Conservation (phyloP, 352 stramenopile genomes). For the Globisporangium cystogenes region DNA sequence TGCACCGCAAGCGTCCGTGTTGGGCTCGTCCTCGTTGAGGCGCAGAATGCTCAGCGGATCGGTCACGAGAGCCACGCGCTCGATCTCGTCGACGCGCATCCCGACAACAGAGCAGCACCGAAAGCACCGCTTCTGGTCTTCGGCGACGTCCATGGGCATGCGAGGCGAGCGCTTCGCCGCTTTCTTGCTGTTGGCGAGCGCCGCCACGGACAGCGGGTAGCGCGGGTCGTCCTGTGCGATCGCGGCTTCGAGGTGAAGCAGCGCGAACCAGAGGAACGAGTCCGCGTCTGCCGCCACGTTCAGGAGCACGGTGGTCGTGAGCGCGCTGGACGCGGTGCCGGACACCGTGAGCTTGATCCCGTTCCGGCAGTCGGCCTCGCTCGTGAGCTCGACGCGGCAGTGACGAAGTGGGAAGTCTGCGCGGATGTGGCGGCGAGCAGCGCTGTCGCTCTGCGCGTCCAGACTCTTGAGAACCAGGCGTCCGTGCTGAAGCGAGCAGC, state of each 20-base stretch:
- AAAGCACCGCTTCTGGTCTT: conserved; percentile 30
- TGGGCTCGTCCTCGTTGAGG: not conserved
- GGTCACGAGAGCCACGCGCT: conserved; percentile 19
- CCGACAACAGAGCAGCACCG: conserved; percentile 29
- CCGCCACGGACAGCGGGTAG: conserved; percentile 25
- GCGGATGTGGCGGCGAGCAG: not conserved
- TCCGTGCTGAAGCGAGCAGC: conserved; percentile 30
- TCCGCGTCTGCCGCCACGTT: conserved; percentile 39
- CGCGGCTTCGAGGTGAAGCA: conserved; percentile 45
- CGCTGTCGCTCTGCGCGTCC: not conserved
- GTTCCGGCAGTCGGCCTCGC: conserved; percentile 34
- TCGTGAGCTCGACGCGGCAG: conserved; percentile 40
- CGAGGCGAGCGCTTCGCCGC: conserved; percentile 14
- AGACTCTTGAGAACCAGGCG: conserved; percentile 23
- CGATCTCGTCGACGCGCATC: conserved; percentile 33
- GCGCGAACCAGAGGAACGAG: conserved; percentile 46
- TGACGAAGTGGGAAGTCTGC: conserved; percentile 37
- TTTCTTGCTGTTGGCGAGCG: conserved; percentile 17
- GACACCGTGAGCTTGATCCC: conserved; percentile 37
- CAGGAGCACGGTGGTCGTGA: conserved; percentile 31
- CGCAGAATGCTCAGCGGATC: conserved; percentile 13
- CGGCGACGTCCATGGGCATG: conserved; percentile 8
- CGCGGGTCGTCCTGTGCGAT: conserved; percentile 35
- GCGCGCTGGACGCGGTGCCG: not conserved
- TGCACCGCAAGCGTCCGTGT: too few relatives aligned